A percentile compares a stretch with the other conserved stretches of the same genome.
Evolutionary conservation across 2,329 filamentous ascomycete genomes (phyloP).

Genomic region (Hymenoscyphus repandus): DNA sequence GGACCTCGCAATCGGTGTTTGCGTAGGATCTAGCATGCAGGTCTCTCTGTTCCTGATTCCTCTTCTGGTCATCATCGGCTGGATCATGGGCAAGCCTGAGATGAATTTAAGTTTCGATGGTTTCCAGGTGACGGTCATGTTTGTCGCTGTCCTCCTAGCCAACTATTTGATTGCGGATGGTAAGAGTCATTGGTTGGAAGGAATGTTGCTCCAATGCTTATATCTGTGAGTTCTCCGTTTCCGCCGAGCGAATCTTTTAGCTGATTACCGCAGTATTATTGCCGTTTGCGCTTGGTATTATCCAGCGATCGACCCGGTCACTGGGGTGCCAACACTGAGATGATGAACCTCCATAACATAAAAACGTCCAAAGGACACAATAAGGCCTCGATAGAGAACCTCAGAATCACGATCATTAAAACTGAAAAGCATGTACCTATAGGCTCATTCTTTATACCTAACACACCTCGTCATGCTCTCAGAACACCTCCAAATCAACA

Average conservation of each 20-base stretch:
- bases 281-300: constrained; percentile 22
- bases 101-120: constrained; percentile 68
- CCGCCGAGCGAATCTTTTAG: too few relatives aligned
- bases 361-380: too few relatives aligned
- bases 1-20: constrained; percentile 72
- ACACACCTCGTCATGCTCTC: too few relatives aligned
- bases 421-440: too few relatives aligned
- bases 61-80: constrained; percentile 73
- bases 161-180: constrained; percentile 81
- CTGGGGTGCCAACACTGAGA: not conserved
- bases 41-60: constrained; percentile 79
- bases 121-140: constrained; percentile 82
- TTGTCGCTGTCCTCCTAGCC: constrained; percentile 76
- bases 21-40: constrained; percentile 78
- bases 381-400: too few relatives aligned
- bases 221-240: constrained; percentile 24
- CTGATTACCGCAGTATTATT: constrained; percentile 7
- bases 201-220: constrained; percentile 28
- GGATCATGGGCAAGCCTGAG: constrained; percentile 62
- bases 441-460: too few relatives aligned
- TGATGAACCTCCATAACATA: too few relatives aligned
- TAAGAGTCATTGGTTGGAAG: constrained; percentile 44
- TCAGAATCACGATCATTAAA: too few relatives aligned
- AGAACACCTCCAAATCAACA: too few relatives aligned
- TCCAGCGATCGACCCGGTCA: constrained; percentile 3